Percentiles rank a stretch among this genome's conserved stretches.
Conservation (phyloP, 2,329 filamentous ascomycete genomes). For the Beauveria sp. region DNA sequence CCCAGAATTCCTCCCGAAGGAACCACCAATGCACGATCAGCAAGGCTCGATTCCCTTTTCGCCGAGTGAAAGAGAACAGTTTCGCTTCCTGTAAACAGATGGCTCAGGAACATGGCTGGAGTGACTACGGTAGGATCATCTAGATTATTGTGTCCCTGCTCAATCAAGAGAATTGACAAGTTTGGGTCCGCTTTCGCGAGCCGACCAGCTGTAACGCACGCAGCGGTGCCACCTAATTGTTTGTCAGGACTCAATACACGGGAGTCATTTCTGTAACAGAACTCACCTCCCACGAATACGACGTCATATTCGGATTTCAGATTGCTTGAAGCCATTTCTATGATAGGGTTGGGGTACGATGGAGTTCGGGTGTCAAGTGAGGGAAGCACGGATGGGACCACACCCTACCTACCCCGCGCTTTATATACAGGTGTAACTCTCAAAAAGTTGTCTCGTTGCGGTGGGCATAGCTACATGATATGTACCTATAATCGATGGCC, state of each 20-base stretch:
- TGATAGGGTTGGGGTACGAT: background rate
- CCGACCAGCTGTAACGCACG: constrained; percentile 20
- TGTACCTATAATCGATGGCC: background rate
- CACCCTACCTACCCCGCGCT: background rate
- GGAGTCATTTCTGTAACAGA: too few species aligned
- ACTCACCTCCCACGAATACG: constrained; percentile 17
- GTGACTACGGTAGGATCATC: constrained; percentile 19
- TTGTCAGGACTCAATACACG: background rate
- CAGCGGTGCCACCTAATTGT: constrained; percentile 18
- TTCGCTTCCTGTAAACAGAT: constrained; percentile 17
- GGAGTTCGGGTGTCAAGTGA: background rate
- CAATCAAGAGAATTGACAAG: constrained; percentile 21
- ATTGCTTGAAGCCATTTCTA: background rate
- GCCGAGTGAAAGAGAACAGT: constrained; percentile 19
- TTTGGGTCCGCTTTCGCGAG: constrained; percentile 19
- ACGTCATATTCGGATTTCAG: constrained; percentile 16
- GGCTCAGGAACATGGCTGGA: constrained; percentile 16
- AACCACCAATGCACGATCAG: constrained; percentile 18
- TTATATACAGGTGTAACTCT: background rate
- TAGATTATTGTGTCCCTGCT: constrained; percentile 21
- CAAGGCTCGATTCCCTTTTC: constrained; percentile 18
- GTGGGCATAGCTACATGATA: background rate
- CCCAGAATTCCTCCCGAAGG: constrained; percentile 22
- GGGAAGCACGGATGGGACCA: background rate
- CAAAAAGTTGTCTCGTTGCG: background rate